Conservation (phyloP, 2,329 filamentous ascomycete genomes). For the Claviceps citrina region DNA sequence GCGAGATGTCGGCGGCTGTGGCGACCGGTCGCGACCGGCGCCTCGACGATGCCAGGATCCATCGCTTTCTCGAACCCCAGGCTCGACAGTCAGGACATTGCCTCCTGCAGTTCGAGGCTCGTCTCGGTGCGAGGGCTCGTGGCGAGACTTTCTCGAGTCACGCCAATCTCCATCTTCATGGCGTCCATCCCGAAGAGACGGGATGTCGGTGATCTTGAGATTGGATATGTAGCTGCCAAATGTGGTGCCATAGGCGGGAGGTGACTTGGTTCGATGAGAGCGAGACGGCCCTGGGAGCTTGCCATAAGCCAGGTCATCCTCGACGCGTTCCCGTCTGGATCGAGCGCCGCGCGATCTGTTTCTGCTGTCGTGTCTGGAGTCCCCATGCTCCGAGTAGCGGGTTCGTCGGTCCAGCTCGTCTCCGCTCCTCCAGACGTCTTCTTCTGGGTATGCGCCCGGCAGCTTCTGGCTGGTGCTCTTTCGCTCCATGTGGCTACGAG, state of each 20-base stretch:
- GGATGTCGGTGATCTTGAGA: constrained; percentile 10
- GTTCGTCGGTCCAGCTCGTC: constrained; percentile 10
- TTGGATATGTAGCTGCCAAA: constrained; percentile 16
- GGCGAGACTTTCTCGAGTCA: constrained; percentile 9
- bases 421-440: constrained; percentile 11
- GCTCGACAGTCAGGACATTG: constrained; percentile 29
- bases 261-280: constrained; percentile 10
- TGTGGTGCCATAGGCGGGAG: constrained; percentile 15
- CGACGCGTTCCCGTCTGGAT: constrained; percentile 14
- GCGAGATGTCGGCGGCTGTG: constrained; percentile 31
- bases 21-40: constrained; percentile 27
- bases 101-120: constrained; percentile 24
- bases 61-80: constrained; percentile 20
- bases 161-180: constrained; percentile 9
- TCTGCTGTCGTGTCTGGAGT: constrained; percentile 8
- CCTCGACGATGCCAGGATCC: constrained; percentile 20
- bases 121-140: constrained; percentile 12
- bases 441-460: constrained; percentile 21
- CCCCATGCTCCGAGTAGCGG: constrained; percentile 14
- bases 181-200: constrained; percentile 11
- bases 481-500: constrained; percentile 17
- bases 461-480: constrained; percentile 11
- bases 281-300: constrained; percentile 14
- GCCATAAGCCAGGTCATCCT: constrained; percentile 39
- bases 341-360: constrained; percentile 6